Evolutionary conservation across 371 early-diverging fungal species (phyloP).

Genomic region (Batkoa obscura): DNA sequence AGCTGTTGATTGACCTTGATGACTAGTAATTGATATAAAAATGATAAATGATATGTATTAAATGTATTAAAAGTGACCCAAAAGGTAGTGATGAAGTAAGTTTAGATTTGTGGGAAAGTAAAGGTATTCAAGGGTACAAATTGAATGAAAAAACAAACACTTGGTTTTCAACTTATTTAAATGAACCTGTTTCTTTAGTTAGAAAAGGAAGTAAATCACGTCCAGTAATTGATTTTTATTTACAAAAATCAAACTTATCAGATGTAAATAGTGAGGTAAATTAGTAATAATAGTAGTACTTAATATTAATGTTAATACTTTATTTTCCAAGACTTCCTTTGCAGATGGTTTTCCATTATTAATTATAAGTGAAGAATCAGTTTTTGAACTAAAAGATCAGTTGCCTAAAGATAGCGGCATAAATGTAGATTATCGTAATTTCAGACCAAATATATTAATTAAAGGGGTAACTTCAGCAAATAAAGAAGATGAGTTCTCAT

Average conservation of each 20-base stretch:
- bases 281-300: background rate
- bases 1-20: no score
- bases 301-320: background rate
- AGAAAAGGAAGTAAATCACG: constrained; percentile 5
- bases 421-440: constrained; percentile 14
- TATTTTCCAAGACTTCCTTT: constrained; percentile 13
- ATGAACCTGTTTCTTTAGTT: background rate
- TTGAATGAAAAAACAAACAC: no score
- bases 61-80: no score
- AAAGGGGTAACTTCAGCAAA: constrained; percentile 15
- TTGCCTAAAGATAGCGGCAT: constrained; percentile 8
- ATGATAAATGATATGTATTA: no score
- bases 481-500: constrained; percentile 20
- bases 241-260: background rate
- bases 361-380: constrained; percentile 15
- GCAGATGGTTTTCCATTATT: constrained; percentile 19
- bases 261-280: no score
- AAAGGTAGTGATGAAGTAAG: no score
- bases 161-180: constrained; percentile 9
- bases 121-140: no score
- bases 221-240: background rate
- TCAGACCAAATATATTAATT: constrained; percentile 19
- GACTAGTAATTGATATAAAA: no score
- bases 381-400: constrained; percentile 13
- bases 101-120: no score